phyloP scores from a whole-genome alignment of 192 early-diverging fungal genomes.

The Geranomyces variabilis region DNA sequence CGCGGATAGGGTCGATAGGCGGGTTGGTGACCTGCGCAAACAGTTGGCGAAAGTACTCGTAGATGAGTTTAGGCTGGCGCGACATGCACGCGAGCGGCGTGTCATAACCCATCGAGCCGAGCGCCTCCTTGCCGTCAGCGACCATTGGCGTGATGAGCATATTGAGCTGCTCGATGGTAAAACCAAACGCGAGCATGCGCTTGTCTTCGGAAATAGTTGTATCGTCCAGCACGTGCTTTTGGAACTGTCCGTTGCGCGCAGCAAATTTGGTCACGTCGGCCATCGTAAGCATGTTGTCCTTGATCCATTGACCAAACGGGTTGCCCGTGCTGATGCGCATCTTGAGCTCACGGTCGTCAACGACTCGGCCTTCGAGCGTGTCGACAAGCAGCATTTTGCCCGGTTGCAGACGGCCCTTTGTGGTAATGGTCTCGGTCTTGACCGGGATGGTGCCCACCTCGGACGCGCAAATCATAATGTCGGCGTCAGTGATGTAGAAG shows the following conservation, averaged over 20 bases:
- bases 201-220: slow-evolving; percentile 63
- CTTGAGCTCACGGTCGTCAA: slow-evolving; percentile 91
- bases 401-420: slow-evolving; percentile 94
- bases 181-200: slow-evolving; percentile 84
- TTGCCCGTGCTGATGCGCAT: slow-evolving; percentile 66
- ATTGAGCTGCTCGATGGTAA: slow-evolving; percentile 91
- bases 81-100: slow-evolving; percentile 92
- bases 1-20: slow-evolving; percentile 98
- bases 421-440: slow-evolving; percentile 74
- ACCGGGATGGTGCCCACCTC: slow-evolving; percentile 92
- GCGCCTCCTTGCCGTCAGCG: slow-evolving; percentile 87
- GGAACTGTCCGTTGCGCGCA: slow-evolving; percentile 36
- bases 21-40: slow-evolving; percentile 99
- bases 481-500: slow-evolving; percentile 89
- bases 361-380: slow-evolving; percentile 83
- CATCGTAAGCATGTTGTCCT: slow-evolving; percentile 78
- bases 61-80: slow-evolving; percentile 81
- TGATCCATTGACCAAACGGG: slow-evolving; percentile 86
- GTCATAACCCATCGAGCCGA: slow-evolving; percentile 99
- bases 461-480: slow-evolving; percentile 96
- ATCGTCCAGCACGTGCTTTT: slow-evolving; percentile 57
- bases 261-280: slow-evolving; percentile 60
- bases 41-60: slow-evolving; percentile 97
- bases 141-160: slow-evolving; percentile 90
- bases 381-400: slow-evolving; percentile 98